These are phyloP conservation scores for Apophysomyces variabilis DNA, from an alignment of 371 early-diverging fungal species.

Conservation along the genomic window DNA sequence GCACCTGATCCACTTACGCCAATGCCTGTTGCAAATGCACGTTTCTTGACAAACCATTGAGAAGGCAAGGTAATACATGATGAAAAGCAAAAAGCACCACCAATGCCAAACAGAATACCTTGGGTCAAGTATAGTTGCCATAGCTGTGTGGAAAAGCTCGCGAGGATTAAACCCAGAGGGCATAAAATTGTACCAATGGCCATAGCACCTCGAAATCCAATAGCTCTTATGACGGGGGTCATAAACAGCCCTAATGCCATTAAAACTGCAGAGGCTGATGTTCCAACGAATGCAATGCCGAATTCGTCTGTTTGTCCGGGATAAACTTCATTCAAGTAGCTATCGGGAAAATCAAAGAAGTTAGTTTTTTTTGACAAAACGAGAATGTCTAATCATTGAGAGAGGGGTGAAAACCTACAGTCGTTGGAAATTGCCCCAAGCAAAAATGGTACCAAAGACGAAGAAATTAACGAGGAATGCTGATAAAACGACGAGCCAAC, in stretches of 20 bases:
- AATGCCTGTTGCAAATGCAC: constrained; percentile 81
- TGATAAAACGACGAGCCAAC: constrained; percentile 53
- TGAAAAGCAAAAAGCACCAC: constrained; percentile 60
- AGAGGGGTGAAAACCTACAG: constrained; percentile 25
- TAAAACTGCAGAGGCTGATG: constrained; percentile 49
- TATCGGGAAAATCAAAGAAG: constrained; percentile 9
- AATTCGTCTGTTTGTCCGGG: constrained; percentile 35
- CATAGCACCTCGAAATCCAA: constrained; percentile 65
- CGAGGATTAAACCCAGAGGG: constrained; percentile 58
- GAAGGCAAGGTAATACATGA: constrained; percentile 68
- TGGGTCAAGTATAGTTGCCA: constrained; percentile 71
- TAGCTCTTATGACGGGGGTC: constrained; percentile 60
- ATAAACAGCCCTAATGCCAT: constrained; percentile 61
- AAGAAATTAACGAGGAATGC: constrained; percentile 63
- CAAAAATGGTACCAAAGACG: constrained; percentile 58
- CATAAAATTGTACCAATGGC: constrained; percentile 59
- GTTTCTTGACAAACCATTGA: constrained; percentile 74
- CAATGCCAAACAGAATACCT: constrained; percentile 63
- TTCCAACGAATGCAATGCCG: constrained; percentile 60
- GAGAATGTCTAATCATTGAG: background rate
- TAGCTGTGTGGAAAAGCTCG: constrained; percentile 58
- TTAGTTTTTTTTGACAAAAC: background rate
- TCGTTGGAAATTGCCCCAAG: constrained; percentile 63
- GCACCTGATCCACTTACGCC: constrained; percentile 74
- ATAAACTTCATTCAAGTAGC: constrained; percentile 40